Conservation (phyloP, 768 basidiomycete genomes). For the Peribolospora baueri region DNA sequence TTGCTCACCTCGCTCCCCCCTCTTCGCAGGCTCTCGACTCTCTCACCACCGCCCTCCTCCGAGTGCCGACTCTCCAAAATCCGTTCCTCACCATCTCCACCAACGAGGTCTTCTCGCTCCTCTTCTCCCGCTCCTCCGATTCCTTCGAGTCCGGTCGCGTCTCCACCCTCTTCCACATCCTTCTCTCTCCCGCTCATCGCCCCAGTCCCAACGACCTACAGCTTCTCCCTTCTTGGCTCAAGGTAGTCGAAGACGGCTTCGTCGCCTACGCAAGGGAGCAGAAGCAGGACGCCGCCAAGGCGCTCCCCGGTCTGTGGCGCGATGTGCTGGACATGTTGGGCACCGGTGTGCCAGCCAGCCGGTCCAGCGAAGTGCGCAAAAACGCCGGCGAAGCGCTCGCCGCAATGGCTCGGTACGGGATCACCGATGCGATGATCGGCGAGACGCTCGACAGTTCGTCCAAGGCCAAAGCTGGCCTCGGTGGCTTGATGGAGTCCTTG, state of each 20-base stretch:
- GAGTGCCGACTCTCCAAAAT: constrained; percentile 64
- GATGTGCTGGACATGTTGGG: not conserved
- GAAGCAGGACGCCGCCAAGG: not conserved
- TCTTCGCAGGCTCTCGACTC: constrained; percentile 39
- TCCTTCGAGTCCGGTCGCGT: constrained; percentile 16
- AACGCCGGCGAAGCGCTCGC: constrained; percentile 27
- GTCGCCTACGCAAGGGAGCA: constrained; percentile 29
- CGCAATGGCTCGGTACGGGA: constrained; percentile 39
- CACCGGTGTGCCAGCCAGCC: not conserved
- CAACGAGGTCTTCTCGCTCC: constrained; percentile 61
- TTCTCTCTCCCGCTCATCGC: constrained; percentile 40
- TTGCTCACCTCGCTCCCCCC: not conserved
- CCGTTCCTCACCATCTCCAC: constrained; percentile 69
- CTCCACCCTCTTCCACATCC: constrained; percentile 36
- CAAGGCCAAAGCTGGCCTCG: constrained; percentile 28
- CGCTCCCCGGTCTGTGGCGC: not conserved
- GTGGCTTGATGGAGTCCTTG: constrained; percentile 37
- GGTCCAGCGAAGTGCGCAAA: not conserved
- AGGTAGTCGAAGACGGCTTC: constrained; percentile 47
- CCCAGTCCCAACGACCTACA: constrained; percentile 32
- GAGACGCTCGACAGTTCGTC: constrained; percentile 16
- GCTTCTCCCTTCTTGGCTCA: constrained; percentile 53
- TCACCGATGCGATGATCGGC: constrained; percentile 37
- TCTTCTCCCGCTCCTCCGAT: constrained; percentile 30
- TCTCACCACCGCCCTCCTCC: constrained; percentile 46